Base-by-base conservation (phyloP, 805 yeast species). In the Spencermartinsiella europaea region DNA sequence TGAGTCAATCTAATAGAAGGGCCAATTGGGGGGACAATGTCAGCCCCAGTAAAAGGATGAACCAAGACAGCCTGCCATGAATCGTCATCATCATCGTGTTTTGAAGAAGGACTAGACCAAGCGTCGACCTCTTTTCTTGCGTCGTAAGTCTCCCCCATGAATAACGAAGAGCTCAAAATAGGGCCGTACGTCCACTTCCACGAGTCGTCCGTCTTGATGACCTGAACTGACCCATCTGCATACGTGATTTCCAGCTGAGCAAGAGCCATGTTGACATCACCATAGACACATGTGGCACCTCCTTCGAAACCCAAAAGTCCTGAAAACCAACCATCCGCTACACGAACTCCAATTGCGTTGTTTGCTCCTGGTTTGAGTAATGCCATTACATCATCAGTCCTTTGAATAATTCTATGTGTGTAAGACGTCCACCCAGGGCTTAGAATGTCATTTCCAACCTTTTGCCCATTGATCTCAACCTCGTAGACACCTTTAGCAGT, bases 381-480 rank as follows among this genome's bases (percentile, higher is more conserved):
- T 3, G 41, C 35, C 14, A 52, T 40, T 20, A 60, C 56, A 46
- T 58, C 61, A 42, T 54, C 55, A 5, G 51, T 52, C 27, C 52
- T 59, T 31, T 59, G 57, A 22, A 50, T 47, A 14, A 59, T 16
- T 4, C 63, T 41, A 42, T 56, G 51, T 10, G 53, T 42, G 43
- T 59, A 59, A 27, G 57, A 52, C 3, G 61, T 59, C 62, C 62
- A 59, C 5, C 63, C 63, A 4, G 63, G 63, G 12, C 55, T 54
- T 12, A 59, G 48, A 35, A 44, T 42, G 19, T 54, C 60, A 16
- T 43, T 44, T 7, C 59, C 55, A 27, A 59, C 51, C 31, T 35
- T 42, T 4, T 10, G 16, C 4, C 63, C 63, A 39, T 59, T 59
- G 31, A 59, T 43, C 37, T 57, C 59, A 15, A 55, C 42, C 40